phyloP scores from a whole-genome alignment of 2,329 filamentous ascomycete species.

The Fusarium haematococcum region DNA sequence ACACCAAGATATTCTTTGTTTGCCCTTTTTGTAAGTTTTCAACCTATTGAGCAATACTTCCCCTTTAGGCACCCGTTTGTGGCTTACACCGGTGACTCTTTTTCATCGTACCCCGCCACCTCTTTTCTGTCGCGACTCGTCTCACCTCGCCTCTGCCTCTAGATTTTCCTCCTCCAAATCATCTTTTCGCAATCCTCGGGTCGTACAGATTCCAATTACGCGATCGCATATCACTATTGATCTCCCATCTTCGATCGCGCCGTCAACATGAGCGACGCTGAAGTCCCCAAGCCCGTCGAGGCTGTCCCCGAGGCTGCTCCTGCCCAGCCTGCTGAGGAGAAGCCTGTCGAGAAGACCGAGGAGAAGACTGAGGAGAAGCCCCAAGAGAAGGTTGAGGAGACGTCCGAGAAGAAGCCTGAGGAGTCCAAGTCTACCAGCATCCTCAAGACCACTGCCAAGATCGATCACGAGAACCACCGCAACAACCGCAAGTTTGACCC shows the following conservation, averaged over 20 bases:
- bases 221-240: slow-evolving; percentile 21
- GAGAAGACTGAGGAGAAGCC: slow-evolving; percentile 37
- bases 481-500: slow-evolving; percentile 80
- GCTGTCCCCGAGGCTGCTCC: slow-evolving; percentile 45
- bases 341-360: slow-evolving; percentile 41
- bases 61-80: slow-evolving; percentile 4
- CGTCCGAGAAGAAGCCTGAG: slow-evolving; percentile 38
- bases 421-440: slow-evolving; percentile 46
- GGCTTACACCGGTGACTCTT: slow-evolving; percentile 42
- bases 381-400: slow-evolving; percentile 42
- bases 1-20: not conserved
- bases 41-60: not conserved
- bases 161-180: slow-evolving; percentile 18
- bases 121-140: slow-evolving; percentile 41
- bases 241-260: slow-evolving; percentile 15
- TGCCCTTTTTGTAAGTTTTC: slow-evolving; percentile 24
- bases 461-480: slow-evolving; percentile 53
- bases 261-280: slow-evolving; percentile 54
- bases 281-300: slow-evolving; percentile 55
- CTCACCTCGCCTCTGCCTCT: slow-evolving; percentile 29
- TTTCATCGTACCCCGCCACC: slow-evolving; percentile 44
- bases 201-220: slow-evolving; percentile 8
- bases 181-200: slow-evolving; percentile 1
- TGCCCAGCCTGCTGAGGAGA: slow-evolving; percentile 41
- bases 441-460: slow-evolving; percentile 59